These are phyloP conservation scores for Colletotrichum aenigma DNA, from an alignment of 2,329 filamentous ascomycete genomes.

Conservation along the genomic window DNA sequence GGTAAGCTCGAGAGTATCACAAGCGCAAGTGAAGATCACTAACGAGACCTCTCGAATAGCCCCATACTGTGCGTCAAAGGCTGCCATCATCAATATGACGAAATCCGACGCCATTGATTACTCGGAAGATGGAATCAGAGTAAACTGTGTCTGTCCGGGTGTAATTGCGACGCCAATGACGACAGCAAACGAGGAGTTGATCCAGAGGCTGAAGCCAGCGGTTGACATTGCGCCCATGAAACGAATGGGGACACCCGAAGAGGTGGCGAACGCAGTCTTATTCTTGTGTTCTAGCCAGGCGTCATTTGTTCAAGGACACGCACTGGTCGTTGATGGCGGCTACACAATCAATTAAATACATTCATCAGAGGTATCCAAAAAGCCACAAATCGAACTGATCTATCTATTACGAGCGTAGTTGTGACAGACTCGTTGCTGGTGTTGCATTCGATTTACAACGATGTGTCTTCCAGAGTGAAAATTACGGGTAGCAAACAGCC, in stretches of 20 bases:
- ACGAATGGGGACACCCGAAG: constrained; percentile 53
- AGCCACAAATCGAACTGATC: neutral
- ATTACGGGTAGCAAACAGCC: neutral
- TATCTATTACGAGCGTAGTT: neutral
- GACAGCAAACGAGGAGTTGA: constrained; percentile 40
- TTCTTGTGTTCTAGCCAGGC: constrained; percentile 54
- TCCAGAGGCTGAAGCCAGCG: constrained; percentile 41
- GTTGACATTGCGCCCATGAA: constrained; percentile 53
- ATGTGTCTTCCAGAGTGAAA: no score
- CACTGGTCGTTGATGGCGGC: constrained; percentile 57
- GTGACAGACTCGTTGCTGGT: neutral
- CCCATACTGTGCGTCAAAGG: constrained; percentile 62
- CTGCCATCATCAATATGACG: constrained; percentile 63
- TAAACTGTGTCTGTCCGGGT: constrained; percentile 69
- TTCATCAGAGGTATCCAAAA: neutral
- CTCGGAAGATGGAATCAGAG: constrained; percentile 41
- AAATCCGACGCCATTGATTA: constrained; percentile 62
- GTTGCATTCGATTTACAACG: neutral
- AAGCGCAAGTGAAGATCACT: neutral
- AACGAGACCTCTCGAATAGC: constrained; percentile 35
- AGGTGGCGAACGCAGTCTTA: constrained; percentile 53
- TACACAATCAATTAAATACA: constrained; percentile 48
- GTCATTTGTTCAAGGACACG: constrained; percentile 56
- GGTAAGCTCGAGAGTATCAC: constrained; percentile 32
- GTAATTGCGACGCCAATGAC: constrained; percentile 60